Evolutionary conservation across 805 yeast species (phyloP).

Genomic region (Wickerhamomyces tratensis): DNA sequence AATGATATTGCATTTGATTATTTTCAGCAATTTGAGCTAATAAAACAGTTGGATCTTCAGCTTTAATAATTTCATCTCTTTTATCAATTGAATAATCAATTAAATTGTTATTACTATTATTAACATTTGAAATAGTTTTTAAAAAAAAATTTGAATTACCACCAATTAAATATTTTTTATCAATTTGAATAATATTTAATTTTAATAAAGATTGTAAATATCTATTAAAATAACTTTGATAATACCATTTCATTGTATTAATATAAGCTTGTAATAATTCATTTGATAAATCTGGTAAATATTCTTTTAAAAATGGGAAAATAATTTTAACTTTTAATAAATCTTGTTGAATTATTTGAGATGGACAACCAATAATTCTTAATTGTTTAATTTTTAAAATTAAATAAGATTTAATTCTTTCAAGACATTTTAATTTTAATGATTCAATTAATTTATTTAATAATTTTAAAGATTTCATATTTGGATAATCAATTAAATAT

Average conservation of each 20-base stretch:
- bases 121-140: conserved; percentile 15
- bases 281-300: conserved; percentile 52
- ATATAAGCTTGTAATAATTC: conserved; percentile 75
- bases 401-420: conserved; percentile 64
- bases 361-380: conserved; percentile 52
- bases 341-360: conserved; percentile 65
- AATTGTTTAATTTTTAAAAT: conserved; percentile 57
- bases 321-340: conserved; percentile 55
- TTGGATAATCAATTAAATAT: conserved; percentile 18
- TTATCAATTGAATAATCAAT: conserved; percentile 25
- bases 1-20: conserved; percentile 52
- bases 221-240: conserved; percentile 65
- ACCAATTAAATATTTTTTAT: conserved; percentile 48
- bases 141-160: conserved; percentile 10
- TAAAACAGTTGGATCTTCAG: conserved; percentile 54
- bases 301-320: conserved; percentile 42
- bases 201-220: conserved; percentile 66
- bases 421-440: conserved; percentile 56
- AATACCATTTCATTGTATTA: conserved; percentile 92
- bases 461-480: conserved; percentile 11
- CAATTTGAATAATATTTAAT: conserved; percentile 45
- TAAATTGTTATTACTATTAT: conserved; percentile 6
- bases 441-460: conserved; percentile 30
- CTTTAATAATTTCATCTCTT: conserved; percentile 47
- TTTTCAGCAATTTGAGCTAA: conserved; percentile 82